phyloP scores from a whole-genome alignment of 768 basidiomycete species.

The Tulasnella sp. region DNA sequence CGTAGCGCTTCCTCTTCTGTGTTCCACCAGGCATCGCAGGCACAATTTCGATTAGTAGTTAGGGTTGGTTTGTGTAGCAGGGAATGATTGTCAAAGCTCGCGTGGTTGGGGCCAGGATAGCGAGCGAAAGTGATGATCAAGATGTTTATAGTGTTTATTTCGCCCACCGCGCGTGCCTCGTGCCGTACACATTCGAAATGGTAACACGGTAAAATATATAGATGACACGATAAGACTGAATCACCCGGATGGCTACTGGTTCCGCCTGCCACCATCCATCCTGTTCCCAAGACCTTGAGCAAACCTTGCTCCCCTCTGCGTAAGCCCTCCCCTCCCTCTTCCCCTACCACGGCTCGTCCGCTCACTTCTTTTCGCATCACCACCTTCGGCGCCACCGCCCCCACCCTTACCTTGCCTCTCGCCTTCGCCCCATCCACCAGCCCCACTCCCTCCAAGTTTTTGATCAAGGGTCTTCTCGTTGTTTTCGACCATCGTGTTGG shows the following conservation, averaged over 20 bases:
- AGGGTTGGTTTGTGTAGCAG: no score
- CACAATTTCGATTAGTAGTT: no score
- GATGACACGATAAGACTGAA: background rate
- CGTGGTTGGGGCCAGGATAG: no score
- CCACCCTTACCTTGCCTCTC: slow-evolving; percentile 15
- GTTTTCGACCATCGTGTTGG: slow-evolving; percentile 74
- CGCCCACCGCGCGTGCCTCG: no score
- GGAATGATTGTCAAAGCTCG: no score
- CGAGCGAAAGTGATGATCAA: background rate
- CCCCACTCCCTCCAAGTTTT: slow-evolving; percentile 53
- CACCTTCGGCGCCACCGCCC: slow-evolving; percentile 11
- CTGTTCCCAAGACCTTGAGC: slow-evolving; percentile 57
- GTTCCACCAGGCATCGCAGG: no score
- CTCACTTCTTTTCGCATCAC: slow-evolving; percentile 4
- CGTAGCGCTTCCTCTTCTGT: no score
- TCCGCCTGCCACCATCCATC: slow-evolving; percentile 9
- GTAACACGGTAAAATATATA: background rate
- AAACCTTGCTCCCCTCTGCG: slow-evolving; percentile 67
- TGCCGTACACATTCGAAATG: no score
- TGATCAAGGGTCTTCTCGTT: slow-evolving; percentile 82
- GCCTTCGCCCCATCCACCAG: slow-evolving; percentile 49
- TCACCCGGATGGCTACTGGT: background rate
- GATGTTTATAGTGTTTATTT: no score
- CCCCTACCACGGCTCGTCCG: slow-evolving; percentile 15
- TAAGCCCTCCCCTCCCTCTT: background rate